Evolutionary conservation across 2,329 filamentous ascomycete genomes (phyloP).

Genomic region (Alternaria metachromatica): DNA sequence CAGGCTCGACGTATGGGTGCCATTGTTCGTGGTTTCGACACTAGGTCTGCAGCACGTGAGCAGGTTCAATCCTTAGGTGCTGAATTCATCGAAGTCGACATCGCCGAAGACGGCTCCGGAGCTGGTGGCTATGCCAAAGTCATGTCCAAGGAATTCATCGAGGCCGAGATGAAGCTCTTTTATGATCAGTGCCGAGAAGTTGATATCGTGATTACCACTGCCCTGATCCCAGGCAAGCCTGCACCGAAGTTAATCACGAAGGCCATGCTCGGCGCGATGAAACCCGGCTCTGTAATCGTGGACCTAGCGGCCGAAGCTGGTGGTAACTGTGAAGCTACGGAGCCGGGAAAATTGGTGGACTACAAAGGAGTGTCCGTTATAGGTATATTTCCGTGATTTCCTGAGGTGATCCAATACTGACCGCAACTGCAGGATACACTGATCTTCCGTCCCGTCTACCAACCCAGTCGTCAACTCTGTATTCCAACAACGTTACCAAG

Average conservation of each 20-base stretch:
- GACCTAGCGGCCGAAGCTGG: constrained; percentile 88
- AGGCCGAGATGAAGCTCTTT: constrained; percentile 92
- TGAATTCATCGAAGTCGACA: constrained; percentile 86
- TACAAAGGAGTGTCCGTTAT: constrained; percentile 85
- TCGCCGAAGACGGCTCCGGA: constrained; percentile 83
- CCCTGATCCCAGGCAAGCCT: constrained; percentile 83
- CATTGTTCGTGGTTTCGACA: constrained; percentile 89
- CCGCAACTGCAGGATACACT: constrained; percentile 66
- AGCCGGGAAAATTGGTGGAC: constrained; percentile 71
- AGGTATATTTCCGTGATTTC: constrained; percentile 57
- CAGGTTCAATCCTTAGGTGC: constrained; percentile 90
- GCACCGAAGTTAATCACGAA: constrained; percentile 86
- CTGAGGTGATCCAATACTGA: constrained; percentile 44
- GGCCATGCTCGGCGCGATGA: constrained; percentile 83
- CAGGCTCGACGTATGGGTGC: constrained; percentile 82
- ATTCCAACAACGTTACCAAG: constrained; percentile 94
- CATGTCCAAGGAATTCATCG: constrained; percentile 93
- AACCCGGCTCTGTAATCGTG: constrained; percentile 85
- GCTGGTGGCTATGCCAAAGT: constrained; percentile 90
- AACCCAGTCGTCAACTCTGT: constrained; percentile 87
- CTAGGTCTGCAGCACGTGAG: constrained; percentile 83
- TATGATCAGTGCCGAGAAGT: constrained; percentile 85
- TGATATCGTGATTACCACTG: constrained; percentile 91
- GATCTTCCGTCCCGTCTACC: constrained; percentile 86
- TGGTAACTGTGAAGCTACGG: constrained; percentile 84